phyloP scores from a whole-genome alignment of 2,329 filamentous ascomycete genomes.

The Stemphylium vesicarium region DNA sequence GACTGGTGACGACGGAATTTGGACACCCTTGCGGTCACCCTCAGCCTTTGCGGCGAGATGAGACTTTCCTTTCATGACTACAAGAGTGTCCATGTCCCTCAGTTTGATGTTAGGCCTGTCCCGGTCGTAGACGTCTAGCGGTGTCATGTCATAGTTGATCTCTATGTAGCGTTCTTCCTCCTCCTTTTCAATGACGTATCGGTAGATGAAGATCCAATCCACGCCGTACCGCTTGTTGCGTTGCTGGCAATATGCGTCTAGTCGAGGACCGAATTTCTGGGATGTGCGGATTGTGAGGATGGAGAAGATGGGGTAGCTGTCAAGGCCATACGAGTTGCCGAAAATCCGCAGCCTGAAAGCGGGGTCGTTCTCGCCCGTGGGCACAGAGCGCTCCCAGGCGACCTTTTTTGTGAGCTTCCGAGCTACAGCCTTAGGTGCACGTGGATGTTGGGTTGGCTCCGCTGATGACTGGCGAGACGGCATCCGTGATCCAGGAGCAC shows the following conservation, averaged over 20 bases:
- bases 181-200: not conserved
- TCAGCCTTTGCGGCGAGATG: not conserved
- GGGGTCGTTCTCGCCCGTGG: not conserved
- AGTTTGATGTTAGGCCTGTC: conserved; percentile 6
- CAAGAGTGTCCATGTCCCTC: conserved; percentile 17
- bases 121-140: conserved; percentile 8
- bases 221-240: conserved; percentile 17
- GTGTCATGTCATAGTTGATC: conserved; percentile 21
- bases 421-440: not conserved
- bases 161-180: conserved; percentile 2
- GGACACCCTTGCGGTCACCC: not conserved
- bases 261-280: conserved; percentile 18
- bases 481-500: conserved; percentile 8
- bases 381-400: not conserved
- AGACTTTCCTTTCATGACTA: conserved; percentile 12
- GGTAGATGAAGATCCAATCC: conserved; percentile 21
- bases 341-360: conserved; percentile 12
- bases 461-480: conserved; percentile 8
- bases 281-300: conserved; percentile 15
- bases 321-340: conserved; percentile 20
- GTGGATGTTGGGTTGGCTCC: not conserved
- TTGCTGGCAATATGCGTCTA: conserved; percentile 20
- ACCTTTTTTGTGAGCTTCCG: not conserved
- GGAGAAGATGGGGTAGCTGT: conserved; percentile 17
- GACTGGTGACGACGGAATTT: not conserved